Percentiles rank a stretch among this genome's conserved stretches.
Conservation (phyloP, 306 rosid species). For the Quercus robur region DNA sequence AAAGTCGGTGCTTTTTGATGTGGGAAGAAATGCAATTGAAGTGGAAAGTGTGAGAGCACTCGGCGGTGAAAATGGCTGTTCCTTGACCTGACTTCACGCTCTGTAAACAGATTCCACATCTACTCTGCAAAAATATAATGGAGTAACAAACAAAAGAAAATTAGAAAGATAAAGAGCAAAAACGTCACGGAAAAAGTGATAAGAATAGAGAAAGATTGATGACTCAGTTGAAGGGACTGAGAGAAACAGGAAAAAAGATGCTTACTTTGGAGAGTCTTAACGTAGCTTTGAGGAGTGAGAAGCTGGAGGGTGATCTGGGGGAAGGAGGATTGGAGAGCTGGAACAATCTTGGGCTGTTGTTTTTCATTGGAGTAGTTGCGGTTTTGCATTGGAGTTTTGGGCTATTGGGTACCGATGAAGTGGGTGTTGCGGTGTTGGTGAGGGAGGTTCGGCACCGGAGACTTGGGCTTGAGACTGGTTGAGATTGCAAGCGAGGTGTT, state of each 20-base stretch:
- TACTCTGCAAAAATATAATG: constrained; percentile 46
- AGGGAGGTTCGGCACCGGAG: constrained; percentile 78
- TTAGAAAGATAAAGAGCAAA: not conserved
- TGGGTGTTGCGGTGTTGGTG: constrained; percentile 27
- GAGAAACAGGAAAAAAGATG: not conserved
- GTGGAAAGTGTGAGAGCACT: constrained; percentile 90
- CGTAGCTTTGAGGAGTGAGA: constrained; percentile 74
- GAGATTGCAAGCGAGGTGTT: constrained; percentile 67
- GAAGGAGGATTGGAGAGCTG: constrained; percentile 66
- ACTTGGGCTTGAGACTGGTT: constrained; percentile 38
- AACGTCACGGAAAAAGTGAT: not conserved
- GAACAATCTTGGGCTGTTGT: constrained; percentile 41
- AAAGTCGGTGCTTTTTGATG: constrained; percentile 51
- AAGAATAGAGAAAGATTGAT: constrained; percentile 1
- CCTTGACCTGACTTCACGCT: constrained; percentile 87
- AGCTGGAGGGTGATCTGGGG: constrained; percentile 79
- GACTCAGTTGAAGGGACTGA: not conserved
- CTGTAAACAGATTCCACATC: constrained; percentile 86
- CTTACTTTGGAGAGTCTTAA: constrained; percentile 67
- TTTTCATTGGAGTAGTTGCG: constrained; percentile 34
- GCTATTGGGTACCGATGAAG: constrained; percentile 62
- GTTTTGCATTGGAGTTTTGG: constrained; percentile 69
- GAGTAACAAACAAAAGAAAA: not conserved
- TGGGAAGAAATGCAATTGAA: constrained; percentile 78
- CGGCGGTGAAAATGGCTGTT: constrained; percentile 93